Base-by-base conservation (phyloP, 768 basidiomycete species). In the Pleurotus tuber-regium region DNA sequence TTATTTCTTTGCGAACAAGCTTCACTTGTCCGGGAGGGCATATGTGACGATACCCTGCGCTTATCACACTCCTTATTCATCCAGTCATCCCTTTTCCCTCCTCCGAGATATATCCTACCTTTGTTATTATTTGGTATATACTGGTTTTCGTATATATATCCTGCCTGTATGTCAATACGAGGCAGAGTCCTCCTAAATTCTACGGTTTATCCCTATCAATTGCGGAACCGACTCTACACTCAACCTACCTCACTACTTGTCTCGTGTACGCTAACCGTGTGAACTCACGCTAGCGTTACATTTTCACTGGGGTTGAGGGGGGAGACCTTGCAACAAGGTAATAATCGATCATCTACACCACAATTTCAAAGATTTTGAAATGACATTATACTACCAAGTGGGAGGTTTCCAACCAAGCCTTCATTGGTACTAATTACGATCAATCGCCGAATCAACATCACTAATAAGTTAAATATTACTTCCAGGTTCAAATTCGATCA, bases 401-500 rank as follows among this genome's bases (percentile, higher is more conserved):
- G 46, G 46, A 11, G 46, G 46, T 18, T 48, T 33, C 7, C 14
- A 30, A 36, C 46, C 46, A 9, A 33, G 30, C 23, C 14, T 48
- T 11, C 19, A 11, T 21, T 48, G 46, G 46, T 48, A 33, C 2
- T 14, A 10, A n/a, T 18, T 21, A 14, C 46, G 8, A 12, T 18
- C 8, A 8, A n/a, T 11, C 43, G 4, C 25, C 14, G 12, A 7
- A 24, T 12, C n/a, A 9, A 4, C 6, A 12, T 28, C 28, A 2
- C n/a, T 10, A 10, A 46, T n/a, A 10, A 31, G 1, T 29, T 16
- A 28, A 7, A 9, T 23, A 19, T 18, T 21, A 33, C 12, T 21
- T 21, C 8, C 14, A 48, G 46, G 46, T 48, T 48, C 19, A 36
- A 33, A 33, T 48, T 29, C 30, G 19, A 35, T 21, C 28, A 31